phyloP scores from a whole-genome alignment of 1,284 basidiomycete species.

The Phenoliferia sp. region DNA sequence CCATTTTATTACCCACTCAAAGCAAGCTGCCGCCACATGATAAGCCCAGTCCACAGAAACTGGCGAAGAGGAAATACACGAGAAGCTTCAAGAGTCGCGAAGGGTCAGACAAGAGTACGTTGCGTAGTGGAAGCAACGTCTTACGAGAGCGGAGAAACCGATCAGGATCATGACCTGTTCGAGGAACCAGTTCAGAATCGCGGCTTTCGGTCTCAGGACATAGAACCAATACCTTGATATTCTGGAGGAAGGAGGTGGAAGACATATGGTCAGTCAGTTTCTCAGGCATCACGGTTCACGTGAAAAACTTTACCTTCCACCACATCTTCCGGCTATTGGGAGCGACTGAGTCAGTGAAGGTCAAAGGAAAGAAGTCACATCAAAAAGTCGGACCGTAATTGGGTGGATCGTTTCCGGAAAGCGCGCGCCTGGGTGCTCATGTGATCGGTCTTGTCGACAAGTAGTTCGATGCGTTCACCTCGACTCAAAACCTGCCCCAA shows the following conservation, averaged over 20 bases:
- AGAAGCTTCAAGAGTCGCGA: conserved; percentile 53
- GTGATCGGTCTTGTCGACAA: conserved; percentile 95
- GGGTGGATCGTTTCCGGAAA: conserved; percentile 84
- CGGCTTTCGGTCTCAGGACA: too few species aligned
- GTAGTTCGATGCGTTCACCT: conserved; percentile 90
- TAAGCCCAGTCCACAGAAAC: conserved; percentile 76
- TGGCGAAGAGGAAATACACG: conserved; percentile 72
- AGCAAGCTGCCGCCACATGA: background rate
- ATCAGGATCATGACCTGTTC: conserved; percentile 64
- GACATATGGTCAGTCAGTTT: background rate
- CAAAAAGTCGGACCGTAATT: conserved; percentile 51
- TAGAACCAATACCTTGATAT: too few species aligned
- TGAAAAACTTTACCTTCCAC: conserved; percentile 63
- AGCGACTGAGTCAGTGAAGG: too few species aligned
- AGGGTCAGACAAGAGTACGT: background rate
- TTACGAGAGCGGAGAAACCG: conserved; percentile 11
- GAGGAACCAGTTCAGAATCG: too few species aligned
- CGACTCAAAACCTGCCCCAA: conserved; percentile 63
- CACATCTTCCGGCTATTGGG: conserved; percentile 83
- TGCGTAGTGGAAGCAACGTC: background rate
- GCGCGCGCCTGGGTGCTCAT: conserved; percentile 95
- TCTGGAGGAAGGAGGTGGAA: too few species aligned
- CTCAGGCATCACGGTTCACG: conserved; percentile 9
- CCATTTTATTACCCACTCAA: too few species aligned
- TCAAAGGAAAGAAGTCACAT: background rate